Evolutionary conservation across 306 rosid species (phyloP).

Genomic region (Lathyrus sativus): DNA sequence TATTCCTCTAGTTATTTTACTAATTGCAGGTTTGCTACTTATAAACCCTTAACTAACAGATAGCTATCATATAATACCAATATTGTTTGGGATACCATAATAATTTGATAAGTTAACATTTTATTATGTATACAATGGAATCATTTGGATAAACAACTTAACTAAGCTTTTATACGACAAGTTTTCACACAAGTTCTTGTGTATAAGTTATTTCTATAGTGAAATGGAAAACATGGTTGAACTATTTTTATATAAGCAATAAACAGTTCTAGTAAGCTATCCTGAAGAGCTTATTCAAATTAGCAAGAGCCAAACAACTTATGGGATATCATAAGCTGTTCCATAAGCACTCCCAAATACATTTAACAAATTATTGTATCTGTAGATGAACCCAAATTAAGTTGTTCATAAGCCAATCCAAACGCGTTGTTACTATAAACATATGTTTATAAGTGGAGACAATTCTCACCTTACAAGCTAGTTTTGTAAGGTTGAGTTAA

Average conservation of each 20-base stretch:
- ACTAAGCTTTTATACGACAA: background rate
- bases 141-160: background rate
- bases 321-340: background rate
- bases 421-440: background rate
- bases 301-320: background rate
- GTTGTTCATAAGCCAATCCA: background rate
- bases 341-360: background rate
- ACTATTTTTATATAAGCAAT: background rate
- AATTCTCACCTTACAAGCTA: no score
- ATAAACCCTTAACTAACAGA: background rate
- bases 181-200: background rate
- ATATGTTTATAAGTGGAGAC: no score
- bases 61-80: background rate
- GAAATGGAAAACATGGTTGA: background rate
- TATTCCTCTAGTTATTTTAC: background rate
- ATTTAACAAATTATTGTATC: background rate
- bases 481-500: no score
- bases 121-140: background rate
- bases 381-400: background rate
- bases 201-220: background rate
- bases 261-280: background rate
- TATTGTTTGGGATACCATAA: background rate
- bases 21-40: constrained; percentile 3
- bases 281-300: background rate
- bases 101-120: background rate